Percentiles rank a stretch among this genome's conserved stretches.
Evolutionary conservation across 768 basidiomycete genomes (phyloP).

Genomic region (Rhodotorula kratochvilovae): DNA sequence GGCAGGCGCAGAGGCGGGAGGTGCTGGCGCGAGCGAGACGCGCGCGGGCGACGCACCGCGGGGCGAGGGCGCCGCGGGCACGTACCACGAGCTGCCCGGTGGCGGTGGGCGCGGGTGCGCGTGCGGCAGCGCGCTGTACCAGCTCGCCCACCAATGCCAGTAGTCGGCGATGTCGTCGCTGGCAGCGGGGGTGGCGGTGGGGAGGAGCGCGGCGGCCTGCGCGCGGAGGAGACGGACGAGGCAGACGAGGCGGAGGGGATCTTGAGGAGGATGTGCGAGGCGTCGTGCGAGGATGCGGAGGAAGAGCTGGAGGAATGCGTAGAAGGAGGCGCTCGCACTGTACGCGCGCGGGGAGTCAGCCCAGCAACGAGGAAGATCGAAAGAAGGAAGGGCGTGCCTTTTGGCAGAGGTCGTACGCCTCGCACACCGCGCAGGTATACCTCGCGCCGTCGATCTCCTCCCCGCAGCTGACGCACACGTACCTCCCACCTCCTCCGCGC

Average conservation of each 20-base stretch:
- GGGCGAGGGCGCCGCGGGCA: neutral
- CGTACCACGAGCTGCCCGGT: neutral
- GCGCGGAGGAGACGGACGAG: too few relatives aligned
- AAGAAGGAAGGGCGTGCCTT: neutral
- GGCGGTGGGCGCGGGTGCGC: neutral
- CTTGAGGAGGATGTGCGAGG: conserved; percentile 9
- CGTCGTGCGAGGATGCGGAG: neutral
- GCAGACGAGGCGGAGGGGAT: neutral
- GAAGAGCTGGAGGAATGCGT: neutral
- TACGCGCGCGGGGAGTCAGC: neutral
- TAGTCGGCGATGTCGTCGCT: neutral
- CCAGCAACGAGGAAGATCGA: too few relatives aligned
- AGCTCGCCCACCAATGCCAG: neutral
- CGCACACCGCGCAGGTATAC: conserved; percentile 7
- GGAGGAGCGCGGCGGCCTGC: neutral
- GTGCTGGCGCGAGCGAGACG: neutral
- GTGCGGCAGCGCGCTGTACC: neutral
- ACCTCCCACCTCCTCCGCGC: accelerated
- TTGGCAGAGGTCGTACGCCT: neutral
- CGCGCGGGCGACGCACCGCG: too few relatives aligned
- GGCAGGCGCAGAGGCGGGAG: too few relatives aligned
- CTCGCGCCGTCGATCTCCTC: neutral
- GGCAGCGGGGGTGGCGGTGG: neutral
- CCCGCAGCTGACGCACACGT: neutral
- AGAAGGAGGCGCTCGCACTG: neutral